Conservation (phyloP, 345 rosid genomes). For the Lumnitzera racemosa region DNA sequence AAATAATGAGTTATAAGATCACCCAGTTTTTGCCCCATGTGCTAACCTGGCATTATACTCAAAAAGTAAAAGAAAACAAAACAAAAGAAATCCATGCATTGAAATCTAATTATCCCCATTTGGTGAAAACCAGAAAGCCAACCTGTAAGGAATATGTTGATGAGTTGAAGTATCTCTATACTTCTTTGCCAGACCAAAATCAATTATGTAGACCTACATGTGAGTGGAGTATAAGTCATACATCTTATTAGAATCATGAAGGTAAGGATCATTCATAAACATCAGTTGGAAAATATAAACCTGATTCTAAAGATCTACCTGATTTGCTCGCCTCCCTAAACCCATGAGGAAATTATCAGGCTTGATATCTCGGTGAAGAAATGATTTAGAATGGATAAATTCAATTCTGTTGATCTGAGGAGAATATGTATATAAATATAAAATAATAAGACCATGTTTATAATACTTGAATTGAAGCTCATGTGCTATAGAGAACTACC, state of each 20-base stretch:
- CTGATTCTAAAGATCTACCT: slow-evolving; percentile 29
- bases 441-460: slow-evolving; percentile 1
- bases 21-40: too few relatives aligned
- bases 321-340: slow-evolving; percentile 82
- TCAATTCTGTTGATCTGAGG: slow-evolving; percentile 79
- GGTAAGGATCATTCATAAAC: not conserved
- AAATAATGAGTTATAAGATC: too few relatives aligned
- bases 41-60: too few relatives aligned
- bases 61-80: too few relatives aligned
- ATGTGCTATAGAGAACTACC: slow-evolving; percentile 28
- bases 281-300: too few relatives aligned
- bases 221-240: slow-evolving; percentile 7
- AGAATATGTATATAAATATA: slow-evolving; percentile 7
- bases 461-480: not conserved
- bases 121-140: slow-evolving; percentile 4
- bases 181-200: slow-evolving; percentile 91
- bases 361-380: slow-evolving; percentile 89
- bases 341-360: slow-evolving; percentile 97
- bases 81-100: too few relatives aligned
- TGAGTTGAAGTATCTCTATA: slow-evolving; percentile 71
- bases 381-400: slow-evolving; percentile 82
- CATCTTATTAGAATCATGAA: slow-evolving; percentile 4
- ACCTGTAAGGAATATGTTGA: slow-evolving; percentile 93
- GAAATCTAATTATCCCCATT: not conserved
- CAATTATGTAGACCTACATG: slow-evolving; percentile 69